Conservation (phyloP, 768 basidiomycete species). For the Filobasidium wieringae region DNA sequence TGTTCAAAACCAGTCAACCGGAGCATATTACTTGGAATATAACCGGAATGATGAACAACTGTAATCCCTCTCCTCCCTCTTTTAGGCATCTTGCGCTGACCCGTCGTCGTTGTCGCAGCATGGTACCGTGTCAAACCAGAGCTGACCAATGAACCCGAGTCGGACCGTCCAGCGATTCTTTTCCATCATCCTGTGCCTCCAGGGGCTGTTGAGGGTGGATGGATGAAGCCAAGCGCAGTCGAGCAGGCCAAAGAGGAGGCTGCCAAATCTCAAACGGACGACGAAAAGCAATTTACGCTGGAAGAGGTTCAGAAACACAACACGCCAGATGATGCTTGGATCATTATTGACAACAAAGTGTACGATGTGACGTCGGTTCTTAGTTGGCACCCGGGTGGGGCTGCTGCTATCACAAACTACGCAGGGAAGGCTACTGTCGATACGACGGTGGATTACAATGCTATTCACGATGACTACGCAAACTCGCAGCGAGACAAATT, state of each 20-base stretch:
- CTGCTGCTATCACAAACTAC: constrained; percentile 12
- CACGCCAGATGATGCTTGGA: constrained; percentile 10
- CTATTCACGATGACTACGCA: constrained; percentile 13
- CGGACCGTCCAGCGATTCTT: background rate
- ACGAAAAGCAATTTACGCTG: constrained; percentile 12
- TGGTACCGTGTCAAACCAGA: constrained; percentile 11
- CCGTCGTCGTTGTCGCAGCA: background rate
- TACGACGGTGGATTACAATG: constrained; percentile 5
- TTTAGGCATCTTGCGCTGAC: background rate
- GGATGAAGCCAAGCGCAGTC: constrained; percentile 12
- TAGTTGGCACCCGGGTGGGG: constrained; percentile 11
- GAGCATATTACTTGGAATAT: constrained; percentile 14
- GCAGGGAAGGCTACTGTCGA: constrained; percentile 14
- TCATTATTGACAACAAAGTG: constrained; percentile 12
- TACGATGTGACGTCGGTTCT: constrained; percentile 12
- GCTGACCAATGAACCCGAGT: background rate
- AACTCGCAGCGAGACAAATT: constrained; percentile 13
- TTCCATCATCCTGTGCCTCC: constrained; percentile 8
- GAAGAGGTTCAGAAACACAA: constrained; percentile 14
- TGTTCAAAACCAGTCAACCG: constrained; percentile 6
- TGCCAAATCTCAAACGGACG: background rate
- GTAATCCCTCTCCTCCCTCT: no score
- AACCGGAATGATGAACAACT: constrained; percentile 12
- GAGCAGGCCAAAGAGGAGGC: background rate
- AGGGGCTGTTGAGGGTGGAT: constrained; percentile 1